phyloP scores from a whole-genome alignment of 2,329 filamentous ascomycete genomes.

The Colletotrichum gloeosporioides region DNA sequence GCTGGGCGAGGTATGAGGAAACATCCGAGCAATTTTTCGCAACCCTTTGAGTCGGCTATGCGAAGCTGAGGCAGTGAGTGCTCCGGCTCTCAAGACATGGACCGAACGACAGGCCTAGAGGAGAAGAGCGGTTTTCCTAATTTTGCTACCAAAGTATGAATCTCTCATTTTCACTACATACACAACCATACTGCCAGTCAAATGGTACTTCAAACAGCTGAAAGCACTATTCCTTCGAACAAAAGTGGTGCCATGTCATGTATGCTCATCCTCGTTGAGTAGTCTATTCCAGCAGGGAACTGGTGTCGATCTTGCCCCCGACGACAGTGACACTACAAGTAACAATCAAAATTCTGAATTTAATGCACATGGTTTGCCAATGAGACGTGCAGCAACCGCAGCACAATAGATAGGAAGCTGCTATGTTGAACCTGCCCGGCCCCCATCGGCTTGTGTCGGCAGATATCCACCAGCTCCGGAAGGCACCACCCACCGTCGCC shows the following conservation, averaged over 20 bases:
- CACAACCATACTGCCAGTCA: too few species aligned
- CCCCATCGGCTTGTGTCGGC: background rate
- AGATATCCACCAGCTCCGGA: background rate
- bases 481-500: background rate
- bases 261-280: background rate
- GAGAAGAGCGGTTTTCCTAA: background rate
- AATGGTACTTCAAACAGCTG: background rate
- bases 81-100: background rate
- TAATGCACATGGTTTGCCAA: background rate
- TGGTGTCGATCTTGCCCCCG: background rate
- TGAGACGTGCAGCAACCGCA: background rate
- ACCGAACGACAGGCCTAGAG: background rate
- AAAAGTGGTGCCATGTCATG: background rate
- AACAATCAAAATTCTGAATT: background rate
- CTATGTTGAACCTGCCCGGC: too few species aligned
- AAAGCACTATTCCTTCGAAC: background rate
- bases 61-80: too few species aligned
- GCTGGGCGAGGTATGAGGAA: background rate
- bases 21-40: rapidly evolving
- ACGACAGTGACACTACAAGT: background rate
- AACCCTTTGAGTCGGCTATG: background rate
- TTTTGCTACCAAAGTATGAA: background rate
- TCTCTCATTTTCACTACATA: background rate
- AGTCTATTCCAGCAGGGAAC: background rate
- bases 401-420: too few species aligned